phyloP scores from a whole-genome alignment of 2,329 filamentous ascomycete species.

The Calonectria honghensis region DNA sequence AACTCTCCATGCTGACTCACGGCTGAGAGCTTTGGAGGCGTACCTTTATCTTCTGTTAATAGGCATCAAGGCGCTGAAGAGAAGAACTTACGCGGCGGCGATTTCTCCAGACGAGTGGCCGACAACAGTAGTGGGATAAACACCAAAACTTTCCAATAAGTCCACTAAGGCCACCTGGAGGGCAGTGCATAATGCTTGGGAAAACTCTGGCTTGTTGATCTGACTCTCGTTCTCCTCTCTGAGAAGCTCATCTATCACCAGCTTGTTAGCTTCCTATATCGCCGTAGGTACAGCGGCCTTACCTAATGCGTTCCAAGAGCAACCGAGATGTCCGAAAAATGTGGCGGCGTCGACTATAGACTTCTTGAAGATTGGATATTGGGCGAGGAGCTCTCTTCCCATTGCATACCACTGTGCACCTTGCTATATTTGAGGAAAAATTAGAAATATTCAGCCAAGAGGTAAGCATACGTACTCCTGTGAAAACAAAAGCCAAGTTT shows the following conservation, averaged over 20 bases:
- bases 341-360: constrained; percentile 5
- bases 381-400: constrained; percentile 54
- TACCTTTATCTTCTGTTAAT: not conserved
- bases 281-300: not conserved
- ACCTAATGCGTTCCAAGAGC: constrained; percentile 51
- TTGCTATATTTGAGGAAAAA: constrained; percentile 42
- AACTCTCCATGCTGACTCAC: constrained; percentile 57
- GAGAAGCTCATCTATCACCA: not conserved
- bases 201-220: constrained; percentile 62
- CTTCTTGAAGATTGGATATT: constrained; percentile 32
- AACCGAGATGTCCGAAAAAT: constrained; percentile 52
- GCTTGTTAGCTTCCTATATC: not conserved
- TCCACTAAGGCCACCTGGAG: constrained; percentile 69
- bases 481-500: constrained; percentile 49
- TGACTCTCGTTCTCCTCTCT: not conserved
- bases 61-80: not conserved
- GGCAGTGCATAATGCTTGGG: constrained; percentile 72
- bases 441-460: not conserved
- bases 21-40: constrained; percentile 50
- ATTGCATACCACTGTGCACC: constrained; percentile 59
- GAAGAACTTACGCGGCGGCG: constrained; percentile 61
- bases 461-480: constrained; percentile 48
- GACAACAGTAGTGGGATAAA: constrained; percentile 57
- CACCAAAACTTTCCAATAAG: constrained; percentile 55
- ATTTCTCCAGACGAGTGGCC: constrained; percentile 65